phyloP scores from a whole-genome alignment of 164 flowering plant species.

The Chimonanthus salicifolius region DNA sequence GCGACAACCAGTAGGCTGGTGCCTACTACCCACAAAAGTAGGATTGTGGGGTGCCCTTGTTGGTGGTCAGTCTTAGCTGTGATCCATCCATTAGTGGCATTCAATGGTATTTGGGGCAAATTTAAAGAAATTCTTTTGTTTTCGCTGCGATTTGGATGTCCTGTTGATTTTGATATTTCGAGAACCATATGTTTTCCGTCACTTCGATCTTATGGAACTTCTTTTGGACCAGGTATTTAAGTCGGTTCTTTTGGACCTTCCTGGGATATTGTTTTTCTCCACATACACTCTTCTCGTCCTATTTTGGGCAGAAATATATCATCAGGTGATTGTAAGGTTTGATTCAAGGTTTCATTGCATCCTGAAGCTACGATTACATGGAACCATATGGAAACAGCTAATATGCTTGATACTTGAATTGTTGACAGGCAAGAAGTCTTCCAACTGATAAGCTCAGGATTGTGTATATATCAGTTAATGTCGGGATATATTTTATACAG shows the following conservation, averaged over 20 bases:
- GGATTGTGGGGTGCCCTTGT: too few relatives aligned
- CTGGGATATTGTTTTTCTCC: slow-evolving; percentile 88
- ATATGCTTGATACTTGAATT: not conserved
- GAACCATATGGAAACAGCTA: not conserved
- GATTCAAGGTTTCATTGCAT: not conserved
- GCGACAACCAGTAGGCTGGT: too few relatives aligned
- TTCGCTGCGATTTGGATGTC: not conserved
- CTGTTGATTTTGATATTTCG: not conserved
- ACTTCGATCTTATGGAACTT: not conserved
- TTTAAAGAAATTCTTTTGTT: too few relatives aligned
- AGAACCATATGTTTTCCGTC: not conserved
- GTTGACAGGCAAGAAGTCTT: slow-evolving; percentile 75
- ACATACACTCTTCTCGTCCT: slow-evolving; percentile 91
- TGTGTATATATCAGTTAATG: slow-evolving; percentile 57
- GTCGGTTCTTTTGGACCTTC: slow-evolving; percentile 66
- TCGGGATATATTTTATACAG: slow-evolving; percentile 67
- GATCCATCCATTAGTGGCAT: too few relatives aligned
- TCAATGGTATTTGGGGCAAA: too few relatives aligned
- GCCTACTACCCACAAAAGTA: too few relatives aligned
- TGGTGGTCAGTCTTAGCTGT: too few relatives aligned
- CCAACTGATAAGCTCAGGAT: slow-evolving; percentile 82
- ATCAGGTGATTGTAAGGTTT: slow-evolving; percentile 56
- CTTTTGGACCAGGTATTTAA: slow-evolving; percentile 46
- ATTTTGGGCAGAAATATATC: slow-evolving; percentile 99
- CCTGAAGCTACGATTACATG: not conserved